Evolutionary conservation across 331 rosid genomes (phyloP), one percentile per base, ranked within the genome.

Genomic region (Rhamnella rubrinervis): DNA sequence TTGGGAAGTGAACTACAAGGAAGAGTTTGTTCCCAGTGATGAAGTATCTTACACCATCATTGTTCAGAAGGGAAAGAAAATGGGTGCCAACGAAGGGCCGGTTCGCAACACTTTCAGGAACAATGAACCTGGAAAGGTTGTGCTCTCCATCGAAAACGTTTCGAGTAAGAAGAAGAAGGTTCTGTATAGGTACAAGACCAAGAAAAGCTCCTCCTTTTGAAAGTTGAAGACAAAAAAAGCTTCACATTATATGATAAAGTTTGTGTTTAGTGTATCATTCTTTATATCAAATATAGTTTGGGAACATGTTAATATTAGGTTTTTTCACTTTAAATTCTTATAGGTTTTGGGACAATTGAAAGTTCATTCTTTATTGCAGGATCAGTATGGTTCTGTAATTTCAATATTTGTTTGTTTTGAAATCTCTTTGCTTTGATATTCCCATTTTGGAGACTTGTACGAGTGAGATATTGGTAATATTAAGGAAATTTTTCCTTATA

Each of bases 1-100:
- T 3, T 88, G 98, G 98, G 98, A 90, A 59, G 90, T 93, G 66
- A 88, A 75, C 68, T 93, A 90, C 87, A 88, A 81, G 75, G 98
- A 88, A 73, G 97, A 93, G 68, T 93, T 90, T 76, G 81, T 82
- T 55, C 98, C 98, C 0, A 73, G 13, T 2, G 90, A 88, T 55
- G 96, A 90, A 66, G 98, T 89, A 21, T 90, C 96, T 0, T 93
- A 93, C 79, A 90, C 90, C 40, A 72, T 93, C 4, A 85, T 93
- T 70, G 93, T 93, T 28, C 91, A 86, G 67, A 92, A 88, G 75
- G 88, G 71, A 64, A 88, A 81, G 89, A 92, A 86, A 74, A 80
- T 89, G 41, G 80, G 86, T 1, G 67, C 81, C 15, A 80, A 59
- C 26, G 91, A 87, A 85, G 91, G 85, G 44, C 88, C 93, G 6